These are phyloP conservation scores for Oropetium thomaeum DNA, from an alignment of 176 grass and related monocot genomes.

Conservation along the genomic window DNA sequence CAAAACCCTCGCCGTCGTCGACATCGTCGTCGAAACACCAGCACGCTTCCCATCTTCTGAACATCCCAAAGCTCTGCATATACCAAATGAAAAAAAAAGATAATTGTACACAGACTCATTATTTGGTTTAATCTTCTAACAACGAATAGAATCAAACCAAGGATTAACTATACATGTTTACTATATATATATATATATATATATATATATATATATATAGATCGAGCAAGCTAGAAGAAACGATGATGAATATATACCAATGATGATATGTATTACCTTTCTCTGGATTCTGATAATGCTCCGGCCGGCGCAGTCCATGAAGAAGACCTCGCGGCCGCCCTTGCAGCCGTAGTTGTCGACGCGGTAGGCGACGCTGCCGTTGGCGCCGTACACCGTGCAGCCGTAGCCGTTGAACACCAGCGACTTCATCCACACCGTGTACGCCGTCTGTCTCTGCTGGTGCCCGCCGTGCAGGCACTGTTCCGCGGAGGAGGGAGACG, in stretches of 20 bases:
- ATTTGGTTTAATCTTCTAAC: too few species aligned
- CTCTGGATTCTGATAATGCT: constrained; percentile 45
- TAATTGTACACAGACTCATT: too few species aligned
- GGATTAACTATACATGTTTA: too few species aligned
- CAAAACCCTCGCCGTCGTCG: not conserved
- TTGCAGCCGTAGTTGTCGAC: constrained; percentile 74
- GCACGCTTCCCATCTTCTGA: constrained; percentile 28
- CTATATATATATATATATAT: too few species aligned
- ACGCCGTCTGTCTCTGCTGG: not conserved
- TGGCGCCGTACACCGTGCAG: constrained; percentile 65
- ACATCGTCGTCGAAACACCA: not conserved
- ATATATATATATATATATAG: too few species aligned
- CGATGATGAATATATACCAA: too few species aligned
- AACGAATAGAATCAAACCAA: too few species aligned
- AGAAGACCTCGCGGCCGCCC: constrained; percentile 48
- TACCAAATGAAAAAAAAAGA: too few species aligned
- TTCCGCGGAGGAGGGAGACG: too few species aligned
- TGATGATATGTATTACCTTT: too few species aligned
- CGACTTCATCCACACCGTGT: constrained; percentile 77
- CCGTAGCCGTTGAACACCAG: constrained; percentile 70
- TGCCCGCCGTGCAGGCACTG: too few species aligned
- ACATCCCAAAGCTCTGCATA: constrained; percentile 23
- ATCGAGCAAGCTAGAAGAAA: too few species aligned
- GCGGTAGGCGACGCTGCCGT: constrained; percentile 54
- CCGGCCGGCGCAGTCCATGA: constrained; percentile 63